Evolutionary conservation across 2,329 filamentous ascomycete species (phyloP), one percentile per base, ranked within the genome.

Genomic region (Nigrograna mackinnonii): DNA sequence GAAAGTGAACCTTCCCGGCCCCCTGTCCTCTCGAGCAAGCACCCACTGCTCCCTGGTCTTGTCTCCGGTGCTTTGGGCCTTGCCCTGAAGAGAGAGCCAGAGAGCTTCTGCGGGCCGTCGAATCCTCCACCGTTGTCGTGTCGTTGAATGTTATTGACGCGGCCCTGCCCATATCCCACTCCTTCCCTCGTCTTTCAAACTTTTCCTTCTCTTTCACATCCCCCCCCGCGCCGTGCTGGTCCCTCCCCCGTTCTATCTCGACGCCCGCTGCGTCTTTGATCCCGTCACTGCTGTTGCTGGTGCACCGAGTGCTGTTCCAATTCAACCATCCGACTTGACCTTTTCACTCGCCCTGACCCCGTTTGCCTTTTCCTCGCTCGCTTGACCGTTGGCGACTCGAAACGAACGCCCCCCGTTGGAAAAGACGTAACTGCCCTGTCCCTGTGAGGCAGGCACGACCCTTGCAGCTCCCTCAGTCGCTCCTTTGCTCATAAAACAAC

Each of bases 371-470:
- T 54, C 50, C 47, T 58, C 55, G 54, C 54, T 57, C 53, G 52
- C 39, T 39, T 34, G 43, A 49, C 47, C 54, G 36, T n/a, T n/a
- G n/a, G n/a, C n/a, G n/a, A n/a, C 46, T 54, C 49, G 46, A 45
- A 38, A 40, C 49, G 17, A 30, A 44, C 9, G 31, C 16, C 42
- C 44, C 54, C 60, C 60, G 58, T 64, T 65, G 58, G n/a, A n/a
- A n/a, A n/a, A 44, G 20, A 50, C 40, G 41, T 43, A 52, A 48
- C 46, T 45, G 44, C 42, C 53, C 52, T 44, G 54, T 52, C 55
- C 58, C 53, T 57, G 41, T 41, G 34, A 45, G 43, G 43, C 56
- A 60, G 49, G 58, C 54, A 52, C 54, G 46, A 60, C 55, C 62
- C 64, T 66, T 63, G 62, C 58, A 54, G 49, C 39, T 50, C 26